Percentiles rank a stretch among this genome's conserved stretches.
These are phyloP conservation scores for Solanum virginianum DNA, from an alignment of 257 asterid genomes.

Conservation along the genomic window DNA sequence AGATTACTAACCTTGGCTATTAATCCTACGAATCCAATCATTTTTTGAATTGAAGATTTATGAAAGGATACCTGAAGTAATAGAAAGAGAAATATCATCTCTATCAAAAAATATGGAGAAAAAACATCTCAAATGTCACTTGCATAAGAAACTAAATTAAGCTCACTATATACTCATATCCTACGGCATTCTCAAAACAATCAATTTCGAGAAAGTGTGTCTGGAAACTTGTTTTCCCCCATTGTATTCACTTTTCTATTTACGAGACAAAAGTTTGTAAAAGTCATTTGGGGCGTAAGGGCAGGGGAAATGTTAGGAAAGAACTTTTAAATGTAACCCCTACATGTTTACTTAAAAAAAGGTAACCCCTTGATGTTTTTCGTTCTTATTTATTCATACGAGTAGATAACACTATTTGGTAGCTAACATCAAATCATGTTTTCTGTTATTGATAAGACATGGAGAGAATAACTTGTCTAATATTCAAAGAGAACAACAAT, in stretches of 20 bases:
- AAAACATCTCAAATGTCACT: not conserved
- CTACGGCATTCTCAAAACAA: not conserved
- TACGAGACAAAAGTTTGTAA: not conserved
- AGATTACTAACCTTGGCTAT: slow-evolving; percentile 50
- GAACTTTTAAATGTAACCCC: not conserved
- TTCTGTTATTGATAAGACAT: too few species aligned
- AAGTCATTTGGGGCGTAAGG: not conserved
- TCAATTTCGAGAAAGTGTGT: not conserved
- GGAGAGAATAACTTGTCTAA: too few species aligned
- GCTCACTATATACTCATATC: not conserved
- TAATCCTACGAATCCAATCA: slow-evolving; percentile 33
- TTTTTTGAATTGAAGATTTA: slow-evolving; percentile 30
- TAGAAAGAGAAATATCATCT: slow-evolving; percentile 2
- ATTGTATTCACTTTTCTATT: not conserved
- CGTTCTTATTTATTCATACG: not conserved
- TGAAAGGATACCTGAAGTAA: slow-evolving; percentile 47
- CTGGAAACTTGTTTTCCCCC: not conserved
- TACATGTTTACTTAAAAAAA: not conserved
- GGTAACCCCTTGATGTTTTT: not conserved
- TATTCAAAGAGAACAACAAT: too few species aligned
- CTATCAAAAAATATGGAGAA: not conserved
- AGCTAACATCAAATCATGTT: too few species aligned
- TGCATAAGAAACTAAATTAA: not conserved
- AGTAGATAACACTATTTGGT: too few species aligned
- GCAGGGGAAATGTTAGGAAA: not conserved